Evolutionary conservation across 2,329 filamentous ascomycete species (phyloP).

Genomic region (Nakataea oryzae): DNA sequence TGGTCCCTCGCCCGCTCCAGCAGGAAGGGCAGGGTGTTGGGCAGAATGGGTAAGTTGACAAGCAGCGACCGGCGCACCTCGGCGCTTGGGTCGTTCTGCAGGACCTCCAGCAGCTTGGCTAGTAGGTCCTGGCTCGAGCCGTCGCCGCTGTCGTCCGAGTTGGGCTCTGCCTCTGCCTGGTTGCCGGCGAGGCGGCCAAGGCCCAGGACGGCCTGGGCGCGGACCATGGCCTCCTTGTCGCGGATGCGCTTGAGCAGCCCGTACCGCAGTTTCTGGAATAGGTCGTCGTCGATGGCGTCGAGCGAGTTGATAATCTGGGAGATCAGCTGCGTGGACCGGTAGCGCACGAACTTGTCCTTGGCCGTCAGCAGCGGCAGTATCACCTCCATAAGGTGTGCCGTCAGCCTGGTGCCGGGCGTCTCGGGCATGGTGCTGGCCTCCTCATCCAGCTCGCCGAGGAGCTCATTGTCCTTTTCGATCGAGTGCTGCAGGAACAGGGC

Average conservation of each 20-base stretch:
- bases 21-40: conserved; percentile 73
- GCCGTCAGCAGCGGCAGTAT: conserved; percentile 67
- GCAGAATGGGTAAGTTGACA: conserved; percentile 79
- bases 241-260: conserved; percentile 76
- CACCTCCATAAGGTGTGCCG: conserved; percentile 60
- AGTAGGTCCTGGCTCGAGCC: conserved; percentile 58
- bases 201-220: conserved; percentile 84
- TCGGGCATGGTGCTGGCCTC: conserved; percentile 65
- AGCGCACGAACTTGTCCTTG: conserved; percentile 90
- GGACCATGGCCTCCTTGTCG: conserved; percentile 88
- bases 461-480: conserved; percentile 59
- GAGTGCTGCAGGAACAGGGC: conserved; percentile 74
- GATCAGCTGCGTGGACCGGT: conserved; percentile 79
- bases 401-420: conserved; percentile 75
- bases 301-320: conserved; percentile 88
- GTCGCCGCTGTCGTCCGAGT: conserved; percentile 59
- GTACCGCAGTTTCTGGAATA: conserved; percentile 73
- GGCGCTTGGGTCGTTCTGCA: conserved; percentile 89
- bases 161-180: conserved; percentile 58
- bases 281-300: conserved; percentile 81
- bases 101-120: conserved; percentile 73
- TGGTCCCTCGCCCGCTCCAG: conserved; percentile 85
- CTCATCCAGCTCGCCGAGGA: conserved; percentile 53
- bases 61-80: conserved; percentile 85
- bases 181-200: conserved; percentile 77